These are phyloP conservation scores for Rhizophagus clarus DNA, from an alignment of 192 early-diverging fungal genomes.

Conservation along the genomic window DNA sequence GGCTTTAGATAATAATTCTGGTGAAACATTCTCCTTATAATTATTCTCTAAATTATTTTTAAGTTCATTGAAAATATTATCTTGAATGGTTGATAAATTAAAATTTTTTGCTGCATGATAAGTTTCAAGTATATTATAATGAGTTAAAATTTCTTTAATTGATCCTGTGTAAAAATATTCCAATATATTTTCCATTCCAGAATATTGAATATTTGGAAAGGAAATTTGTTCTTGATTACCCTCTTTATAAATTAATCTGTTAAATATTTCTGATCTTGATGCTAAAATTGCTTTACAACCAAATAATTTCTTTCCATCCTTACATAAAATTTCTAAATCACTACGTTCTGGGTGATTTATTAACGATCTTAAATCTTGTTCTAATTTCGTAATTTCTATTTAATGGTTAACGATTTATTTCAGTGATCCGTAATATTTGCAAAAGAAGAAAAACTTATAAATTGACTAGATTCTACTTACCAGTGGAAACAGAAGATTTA, in stretches of 20 bases:
- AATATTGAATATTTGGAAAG: background rate
- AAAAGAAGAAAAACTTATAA: too few species aligned
- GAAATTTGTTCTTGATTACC: background rate
- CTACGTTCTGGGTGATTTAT: background rate
- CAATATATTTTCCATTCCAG: background rate
- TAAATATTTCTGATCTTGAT: constrained; percentile 1
- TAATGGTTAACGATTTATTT: too few species aligned
- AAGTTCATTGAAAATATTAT: background rate
- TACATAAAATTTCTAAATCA: background rate
- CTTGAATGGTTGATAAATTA: background rate
- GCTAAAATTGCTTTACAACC: constrained; percentile 9
- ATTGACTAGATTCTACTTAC: too few species aligned
- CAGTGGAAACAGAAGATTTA: too few species aligned
- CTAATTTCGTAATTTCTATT: background rate
- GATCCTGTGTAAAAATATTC: constrained; percentile 14
- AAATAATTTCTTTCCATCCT: background rate
- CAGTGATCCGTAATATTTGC: too few species aligned
- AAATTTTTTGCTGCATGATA: background rate
- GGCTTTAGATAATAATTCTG: constrained; percentile 2
- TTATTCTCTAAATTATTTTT: background rate
- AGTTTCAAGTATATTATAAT: background rate
- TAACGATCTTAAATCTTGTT: background rate
- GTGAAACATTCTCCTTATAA: background rate
- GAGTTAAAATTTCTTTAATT: background rate
- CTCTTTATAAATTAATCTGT: constrained; percentile 19